Percentiles rank a stretch among this genome's conserved stretches.
These are phyloP conservation scores for Pythium insidiosum DNA, from an alignment of 352 stramenopile species.

Conservation along the genomic window DNA sequence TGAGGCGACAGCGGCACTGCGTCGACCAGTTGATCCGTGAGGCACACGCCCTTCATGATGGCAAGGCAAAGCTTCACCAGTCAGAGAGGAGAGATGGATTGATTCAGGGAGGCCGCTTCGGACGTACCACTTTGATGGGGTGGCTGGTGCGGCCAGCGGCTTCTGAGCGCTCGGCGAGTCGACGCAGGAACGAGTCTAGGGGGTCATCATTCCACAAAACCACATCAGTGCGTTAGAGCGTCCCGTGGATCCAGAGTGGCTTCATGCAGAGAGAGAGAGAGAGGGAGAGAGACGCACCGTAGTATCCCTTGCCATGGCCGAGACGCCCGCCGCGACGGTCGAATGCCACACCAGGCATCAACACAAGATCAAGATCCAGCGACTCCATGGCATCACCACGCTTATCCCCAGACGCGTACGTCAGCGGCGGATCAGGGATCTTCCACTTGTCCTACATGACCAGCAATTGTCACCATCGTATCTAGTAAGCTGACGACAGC, in stretches of 20 bases:
- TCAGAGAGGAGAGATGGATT: too few species aligned
- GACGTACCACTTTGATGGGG: constrained; percentile 57
- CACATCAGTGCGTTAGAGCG: too few species aligned
- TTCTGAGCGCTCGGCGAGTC: constrained; percentile 43
- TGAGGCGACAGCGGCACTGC: constrained; percentile 54
- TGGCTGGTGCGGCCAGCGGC: constrained; percentile 20
- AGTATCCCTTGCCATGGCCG: constrained; percentile 86
- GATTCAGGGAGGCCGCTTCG: too few species aligned
- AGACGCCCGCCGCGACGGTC: constrained; percentile 66
- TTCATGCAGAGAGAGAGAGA: too few species aligned
- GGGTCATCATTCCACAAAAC: too few species aligned
- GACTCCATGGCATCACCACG: constrained; percentile 36
- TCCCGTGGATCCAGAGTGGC: too few species aligned
- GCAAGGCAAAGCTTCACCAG: background rate
- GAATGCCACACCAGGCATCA: constrained; percentile 81
- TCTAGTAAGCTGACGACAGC: too few species aligned
- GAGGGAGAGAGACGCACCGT: constrained; percentile 33
- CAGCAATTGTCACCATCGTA: too few species aligned
- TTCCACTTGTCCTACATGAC: constrained; percentile 76
- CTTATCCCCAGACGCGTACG: constrained; percentile 6
- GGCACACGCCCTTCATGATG: constrained; percentile 43
- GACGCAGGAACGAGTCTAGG: constrained; percentile 66
- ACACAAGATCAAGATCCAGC: constrained; percentile 63
- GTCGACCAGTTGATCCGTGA: constrained; percentile 49
- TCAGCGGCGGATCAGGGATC: constrained; percentile 70